A percentile compares a stretch with the other conserved stretches of the same genome.
Conservation (phyloP, 2,329 filamentous ascomycete genomes). For the Colletotrichum filicis region DNA sequence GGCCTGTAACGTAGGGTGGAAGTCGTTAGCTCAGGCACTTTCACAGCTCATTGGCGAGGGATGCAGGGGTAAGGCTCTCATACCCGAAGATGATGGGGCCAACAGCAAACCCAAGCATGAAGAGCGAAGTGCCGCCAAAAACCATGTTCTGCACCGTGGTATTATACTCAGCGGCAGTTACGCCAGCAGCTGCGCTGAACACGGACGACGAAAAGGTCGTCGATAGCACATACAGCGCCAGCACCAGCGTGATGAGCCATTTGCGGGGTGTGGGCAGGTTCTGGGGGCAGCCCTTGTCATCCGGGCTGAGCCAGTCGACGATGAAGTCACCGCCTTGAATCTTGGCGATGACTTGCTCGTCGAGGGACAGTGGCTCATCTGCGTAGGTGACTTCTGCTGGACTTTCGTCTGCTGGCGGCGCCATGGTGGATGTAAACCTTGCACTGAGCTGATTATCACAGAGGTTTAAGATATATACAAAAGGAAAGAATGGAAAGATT, state of each 20-base stretch:
- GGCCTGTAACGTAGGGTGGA: conserved; percentile 39
- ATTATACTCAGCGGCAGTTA: conserved; percentile 51
- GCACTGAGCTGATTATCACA: background rate
- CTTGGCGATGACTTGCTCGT: background rate
- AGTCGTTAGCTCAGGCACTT: background rate
- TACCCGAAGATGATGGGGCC: conserved; percentile 53
- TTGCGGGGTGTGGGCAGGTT: conserved; percentile 24
- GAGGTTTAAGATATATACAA: background rate
- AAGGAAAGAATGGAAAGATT: background rate
- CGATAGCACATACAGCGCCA: background rate
- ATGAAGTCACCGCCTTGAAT: conserved; percentile 11
- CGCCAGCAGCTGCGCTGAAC: conserved; percentile 34
- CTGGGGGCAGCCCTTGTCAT: conserved; percentile 2
- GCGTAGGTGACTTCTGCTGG: background rate
- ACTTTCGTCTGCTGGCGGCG: background rate
- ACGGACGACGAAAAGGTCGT: conserved; percentile 16
- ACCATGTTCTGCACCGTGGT: conserved; percentile 42
- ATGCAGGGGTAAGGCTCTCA: background rate
- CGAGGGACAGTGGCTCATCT: background rate
- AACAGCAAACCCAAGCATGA: conserved; percentile 57
- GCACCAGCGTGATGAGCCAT: background rate
- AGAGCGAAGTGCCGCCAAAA: conserved; percentile 53
- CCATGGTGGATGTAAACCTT: background rate
- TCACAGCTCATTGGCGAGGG: background rate
- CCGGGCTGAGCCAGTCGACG: background rate